A percentile compares a stretch with the other conserved stretches of the same genome.
Conservation (phyloP, 192 early-diverging fungal genomes). For the Mortierella antarctica region DNA sequence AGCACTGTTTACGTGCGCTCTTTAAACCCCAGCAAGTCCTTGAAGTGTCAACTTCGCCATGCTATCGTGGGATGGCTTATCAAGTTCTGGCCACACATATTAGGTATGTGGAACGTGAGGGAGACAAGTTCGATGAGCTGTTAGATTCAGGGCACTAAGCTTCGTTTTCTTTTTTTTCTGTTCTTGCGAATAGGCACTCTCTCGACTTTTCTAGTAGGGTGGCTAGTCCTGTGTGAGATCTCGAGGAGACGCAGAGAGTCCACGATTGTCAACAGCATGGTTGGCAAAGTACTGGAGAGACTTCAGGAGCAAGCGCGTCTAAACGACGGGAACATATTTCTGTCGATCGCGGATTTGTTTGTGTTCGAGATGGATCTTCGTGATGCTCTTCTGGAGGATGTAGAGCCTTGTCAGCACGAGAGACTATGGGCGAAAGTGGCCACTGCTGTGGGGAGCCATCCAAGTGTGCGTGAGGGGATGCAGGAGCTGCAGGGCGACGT, state of each 20-base stretch:
- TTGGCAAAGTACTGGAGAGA: conserved; percentile 9
- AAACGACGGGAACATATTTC: conserved; percentile 63
- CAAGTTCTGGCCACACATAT: background rate
- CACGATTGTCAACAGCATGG: background rate
- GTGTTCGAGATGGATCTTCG: conserved; percentile 61
- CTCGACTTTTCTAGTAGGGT: background rate
- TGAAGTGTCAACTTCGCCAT: conserved; percentile 18
- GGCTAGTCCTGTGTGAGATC: background rate
- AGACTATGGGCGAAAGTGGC: conserved; percentile 70
- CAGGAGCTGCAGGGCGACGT: conserved; percentile 69
- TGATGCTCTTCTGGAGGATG: conserved; percentile 61
- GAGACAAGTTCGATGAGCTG: background rate
- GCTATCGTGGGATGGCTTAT: conserved; percentile 14
- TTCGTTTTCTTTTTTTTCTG: background rate
- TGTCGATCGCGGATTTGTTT: conserved; percentile 53
- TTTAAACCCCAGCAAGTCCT: conserved; percentile 4
- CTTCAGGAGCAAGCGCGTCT: conserved; percentile 56
- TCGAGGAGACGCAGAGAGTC: conserved; percentile 6
- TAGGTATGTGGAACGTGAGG: background rate
- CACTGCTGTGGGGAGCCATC: conserved; percentile 63
- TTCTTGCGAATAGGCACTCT: background rate
- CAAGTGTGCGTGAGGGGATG: conserved; percentile 68
- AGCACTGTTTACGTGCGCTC: conserved; percentile 12
- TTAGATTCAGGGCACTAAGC: background rate
- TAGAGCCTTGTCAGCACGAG: conserved; percentile 44